These are phyloP conservation scores for Amaranthus cruentus DNA, from an alignment of 148 eudicot genomes.

Conservation along the genomic window DNA sequence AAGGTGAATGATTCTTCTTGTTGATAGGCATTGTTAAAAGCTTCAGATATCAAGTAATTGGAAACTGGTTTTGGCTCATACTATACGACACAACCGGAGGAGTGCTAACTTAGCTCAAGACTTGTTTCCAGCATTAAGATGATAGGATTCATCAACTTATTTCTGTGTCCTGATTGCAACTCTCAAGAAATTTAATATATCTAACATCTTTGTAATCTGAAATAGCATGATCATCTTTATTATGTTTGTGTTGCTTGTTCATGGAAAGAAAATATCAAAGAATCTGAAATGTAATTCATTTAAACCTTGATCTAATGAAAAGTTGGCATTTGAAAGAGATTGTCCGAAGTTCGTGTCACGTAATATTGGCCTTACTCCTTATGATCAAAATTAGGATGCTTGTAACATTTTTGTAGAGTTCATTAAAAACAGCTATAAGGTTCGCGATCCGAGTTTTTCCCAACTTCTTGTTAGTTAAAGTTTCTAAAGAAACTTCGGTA, in stretches of 20 bases:
- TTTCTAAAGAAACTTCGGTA: no score
- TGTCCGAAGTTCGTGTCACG: no score
- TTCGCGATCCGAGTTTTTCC: no score
- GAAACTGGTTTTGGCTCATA: conserved; percentile 3
- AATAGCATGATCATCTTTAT: not conserved
- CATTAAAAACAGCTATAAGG: no score
- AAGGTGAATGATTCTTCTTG: not conserved
- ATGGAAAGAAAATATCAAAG: not conserved
- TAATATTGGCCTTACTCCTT: no score
- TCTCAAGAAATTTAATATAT: conserved; percentile 10
- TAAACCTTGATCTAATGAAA: no score
- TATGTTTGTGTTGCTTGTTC: conserved; percentile 1
- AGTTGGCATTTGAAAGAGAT: no score
- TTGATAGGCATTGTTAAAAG: conserved; percentile 8
- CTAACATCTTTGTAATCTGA: conserved; percentile 11
- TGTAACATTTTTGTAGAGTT: no score
- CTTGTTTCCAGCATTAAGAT: conserved; percentile 1
- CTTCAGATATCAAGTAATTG: not conserved
- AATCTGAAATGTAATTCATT: no score
- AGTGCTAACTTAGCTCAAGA: not conserved
- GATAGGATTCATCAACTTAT: not conserved
- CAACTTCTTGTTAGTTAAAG: no score
- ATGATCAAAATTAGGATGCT: no score
- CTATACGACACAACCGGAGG: not conserved
- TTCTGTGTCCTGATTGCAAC: conserved; percentile 8